phyloP scores from a whole-genome alignment of 768 basidiomycete genomes.

The Coprinellus aureogranulatus region DNA sequence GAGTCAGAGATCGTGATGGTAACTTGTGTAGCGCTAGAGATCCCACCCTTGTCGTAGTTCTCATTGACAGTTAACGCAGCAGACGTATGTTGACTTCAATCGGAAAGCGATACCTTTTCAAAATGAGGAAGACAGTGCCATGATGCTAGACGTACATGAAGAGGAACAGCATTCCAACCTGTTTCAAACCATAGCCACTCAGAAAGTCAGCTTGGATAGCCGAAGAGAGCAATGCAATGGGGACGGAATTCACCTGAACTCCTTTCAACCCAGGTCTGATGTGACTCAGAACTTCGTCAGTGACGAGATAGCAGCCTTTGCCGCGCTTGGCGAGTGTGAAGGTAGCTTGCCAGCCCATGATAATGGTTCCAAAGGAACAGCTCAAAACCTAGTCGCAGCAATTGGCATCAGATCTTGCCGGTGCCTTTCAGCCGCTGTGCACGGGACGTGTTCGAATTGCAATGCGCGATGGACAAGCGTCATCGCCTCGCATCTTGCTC shows the following conservation, averaged over 20 bases:
- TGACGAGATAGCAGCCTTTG: conserved; percentile 82
- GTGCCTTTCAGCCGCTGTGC: too few species aligned
- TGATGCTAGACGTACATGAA: conserved; percentile 64
- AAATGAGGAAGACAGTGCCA: background rate
- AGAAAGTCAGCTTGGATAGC: background rate
- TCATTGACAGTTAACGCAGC: conserved; percentile 84
- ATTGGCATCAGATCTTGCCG: too few species aligned
- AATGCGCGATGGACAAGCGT: too few species aligned
- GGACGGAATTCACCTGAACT: conserved; percentile 48
- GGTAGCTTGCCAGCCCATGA: conserved; percentile 89
- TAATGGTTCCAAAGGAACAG: background rate
- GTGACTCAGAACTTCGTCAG: conserved; percentile 65
- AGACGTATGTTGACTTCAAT: conserved; percentile 59
- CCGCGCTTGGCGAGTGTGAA: conserved; percentile 57
- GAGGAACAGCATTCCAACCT: conserved; percentile 87
- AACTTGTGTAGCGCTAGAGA: conserved; percentile 6
- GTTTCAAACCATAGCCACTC: background rate
- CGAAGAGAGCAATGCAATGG: too few species aligned
- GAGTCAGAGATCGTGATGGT: background rate
- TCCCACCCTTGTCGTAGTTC: conserved; percentile 75
- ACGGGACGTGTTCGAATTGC: too few species aligned
- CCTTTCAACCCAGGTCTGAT: conserved; percentile 68
- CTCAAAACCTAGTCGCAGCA: too few species aligned
- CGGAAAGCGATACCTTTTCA: background rate
- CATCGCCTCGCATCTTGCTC: too few species aligned